Evolutionary conservation across 2,329 filamentous ascomycete genomes (phyloP), one percentile per base, ranked within the genome.

Genomic region (Claviceps maximensis): DNA sequence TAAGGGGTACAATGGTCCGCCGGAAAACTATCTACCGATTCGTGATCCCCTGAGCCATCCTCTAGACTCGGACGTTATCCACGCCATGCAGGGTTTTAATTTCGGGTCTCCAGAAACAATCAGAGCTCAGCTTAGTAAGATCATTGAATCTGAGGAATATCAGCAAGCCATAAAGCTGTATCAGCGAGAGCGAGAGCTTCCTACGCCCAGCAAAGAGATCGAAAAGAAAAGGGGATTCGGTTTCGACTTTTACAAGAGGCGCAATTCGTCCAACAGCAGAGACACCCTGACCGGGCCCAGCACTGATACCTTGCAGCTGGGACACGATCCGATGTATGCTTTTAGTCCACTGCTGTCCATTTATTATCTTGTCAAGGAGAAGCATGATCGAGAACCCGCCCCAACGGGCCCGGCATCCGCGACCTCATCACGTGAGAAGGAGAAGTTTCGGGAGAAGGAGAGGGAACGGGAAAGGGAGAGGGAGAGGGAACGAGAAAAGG

Each of bases 61-160:
- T 6, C 72, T 98, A 10, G 91, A 97, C 63, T 74, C 79, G 1
- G 84, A 87, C 45, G 84, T 97, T 4, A 80, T 98, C 53, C 81
- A 88, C 49, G 90, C 87, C 60, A 98, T 98, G 93, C 94, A 89
- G 25, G 93, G 93, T 2, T 98, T 98, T 67, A 95, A 97, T 67
- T 98, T 97, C 71, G 93, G 93, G 1, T 79, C 88, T 0, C 79
- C 89, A 1, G 89, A 96, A 51, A 80, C 81, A 53, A 96, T 98
- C 63, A 84, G 80, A 53, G 73, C 80, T 2, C 88, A 96, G 64
- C 77, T 98, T 45, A 87, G 83, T 10, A 87, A 86, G 57, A 80
- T 90, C n/a, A 79, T 98, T 55, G 87, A 94, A 61, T 96, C 90
- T 0, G 89, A 95, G 7, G 91, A 97, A 42, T 98, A 98, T 60